These are phyloP conservation scores for Raphanus sativus DNA, from an alignment of 345 rosid genomes.

Conservation along the genomic window DNA sequence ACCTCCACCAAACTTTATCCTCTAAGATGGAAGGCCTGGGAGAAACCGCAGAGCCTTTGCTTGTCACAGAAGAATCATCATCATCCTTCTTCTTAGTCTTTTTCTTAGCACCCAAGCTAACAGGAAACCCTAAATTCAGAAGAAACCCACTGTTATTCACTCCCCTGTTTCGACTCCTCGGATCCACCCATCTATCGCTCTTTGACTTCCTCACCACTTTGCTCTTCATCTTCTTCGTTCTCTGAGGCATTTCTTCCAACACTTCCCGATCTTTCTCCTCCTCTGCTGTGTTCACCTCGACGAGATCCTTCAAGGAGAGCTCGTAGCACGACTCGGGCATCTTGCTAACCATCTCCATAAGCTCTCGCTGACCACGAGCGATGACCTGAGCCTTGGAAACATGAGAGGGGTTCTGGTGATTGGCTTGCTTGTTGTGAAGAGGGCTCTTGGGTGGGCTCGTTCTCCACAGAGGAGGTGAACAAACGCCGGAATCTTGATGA, in stretches of 20 bases:
- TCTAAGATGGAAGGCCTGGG: slow-evolving; percentile 50
- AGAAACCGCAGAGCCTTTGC: slow-evolving; percentile 35
- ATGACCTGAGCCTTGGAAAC: slow-evolving; percentile 65
- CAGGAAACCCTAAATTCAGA: slow-evolving; percentile 69
- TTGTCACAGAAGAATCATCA: slow-evolving; percentile 25
- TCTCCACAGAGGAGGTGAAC: slow-evolving; percentile 77
- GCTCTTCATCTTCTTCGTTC: neutral
- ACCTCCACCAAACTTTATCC: slow-evolving; percentile 76
- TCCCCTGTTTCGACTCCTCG: slow-evolving; percentile 49
- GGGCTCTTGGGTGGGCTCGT: slow-evolving; percentile 58
- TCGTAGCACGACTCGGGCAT: slow-evolving; percentile 95
- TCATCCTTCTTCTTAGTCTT: slow-evolving; percentile 44
- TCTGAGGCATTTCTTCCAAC: slow-evolving; percentile 26
- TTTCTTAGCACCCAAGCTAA: slow-evolving; percentile 51
- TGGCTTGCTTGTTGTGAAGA: slow-evolving; percentile 27
- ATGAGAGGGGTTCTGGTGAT: slow-evolving; percentile 56
- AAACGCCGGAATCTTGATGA: slow-evolving; percentile 52
- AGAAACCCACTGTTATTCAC: slow-evolving; percentile 60
- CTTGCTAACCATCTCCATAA: slow-evolving; percentile 84
- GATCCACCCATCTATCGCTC: slow-evolving; percentile 34
- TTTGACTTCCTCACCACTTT: slow-evolving; percentile 30
- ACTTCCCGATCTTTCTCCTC: slow-evolving; percentile 20
- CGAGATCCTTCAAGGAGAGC: slow-evolving; percentile 78
- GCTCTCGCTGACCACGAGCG: slow-evolving; percentile 83
- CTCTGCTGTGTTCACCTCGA: slow-evolving; percentile 42